Percentiles rank a stretch among this genome's conserved stretches.
Conservation (phyloP, 306 rosid species). For the Amphicarpaea edgeworthii region DNA sequence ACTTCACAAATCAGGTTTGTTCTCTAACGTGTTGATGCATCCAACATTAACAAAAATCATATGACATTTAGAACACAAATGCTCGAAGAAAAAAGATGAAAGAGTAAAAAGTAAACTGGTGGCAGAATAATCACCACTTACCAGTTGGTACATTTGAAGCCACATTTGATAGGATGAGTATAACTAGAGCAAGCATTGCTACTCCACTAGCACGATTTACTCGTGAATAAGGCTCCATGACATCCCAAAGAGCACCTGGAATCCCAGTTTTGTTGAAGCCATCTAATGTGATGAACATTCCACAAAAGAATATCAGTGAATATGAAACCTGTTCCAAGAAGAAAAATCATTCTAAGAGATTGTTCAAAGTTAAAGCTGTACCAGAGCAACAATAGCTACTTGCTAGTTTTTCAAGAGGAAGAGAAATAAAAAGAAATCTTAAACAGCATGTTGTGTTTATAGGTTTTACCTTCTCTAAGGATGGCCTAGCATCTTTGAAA, state of each 20-base stretch:
- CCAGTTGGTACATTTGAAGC: slow-evolving; percentile 98
- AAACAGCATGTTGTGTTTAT: slow-evolving; percentile 11
- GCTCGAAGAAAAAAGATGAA: background rate
- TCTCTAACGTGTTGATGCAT: slow-evolving; percentile 9
- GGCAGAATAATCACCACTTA: slow-evolving; percentile 38
- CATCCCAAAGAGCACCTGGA: slow-evolving; percentile 83
- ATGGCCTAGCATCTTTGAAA: slow-evolving; percentile 88
- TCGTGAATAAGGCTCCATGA: slow-evolving; percentile 74
- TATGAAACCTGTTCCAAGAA: slow-evolving; percentile 77
- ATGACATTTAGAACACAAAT: background rate
- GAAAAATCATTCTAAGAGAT: slow-evolving; percentile 30
- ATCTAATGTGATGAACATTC: slow-evolving; percentile 91
- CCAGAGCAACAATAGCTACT: background rate
- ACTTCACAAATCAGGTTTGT: slow-evolving; percentile 16
- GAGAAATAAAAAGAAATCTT: background rate
- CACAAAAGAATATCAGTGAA: slow-evolving; percentile 93
- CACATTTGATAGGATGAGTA: slow-evolving; percentile 78
- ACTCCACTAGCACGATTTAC: slow-evolving; percentile 64
- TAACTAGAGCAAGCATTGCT: slow-evolving; percentile 73
- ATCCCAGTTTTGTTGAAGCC: slow-evolving; percentile 92
- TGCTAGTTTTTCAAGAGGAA: background rate
- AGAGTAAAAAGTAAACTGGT: background rate
- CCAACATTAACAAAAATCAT: background rate
- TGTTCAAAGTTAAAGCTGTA: slow-evolving; percentile 12
- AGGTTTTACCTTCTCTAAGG: slow-evolving; percentile 82